Evolutionary conservation across 2,329 filamentous ascomycete species (phyloP).

Genomic region (Alternaria novae-zelandiae): DNA sequence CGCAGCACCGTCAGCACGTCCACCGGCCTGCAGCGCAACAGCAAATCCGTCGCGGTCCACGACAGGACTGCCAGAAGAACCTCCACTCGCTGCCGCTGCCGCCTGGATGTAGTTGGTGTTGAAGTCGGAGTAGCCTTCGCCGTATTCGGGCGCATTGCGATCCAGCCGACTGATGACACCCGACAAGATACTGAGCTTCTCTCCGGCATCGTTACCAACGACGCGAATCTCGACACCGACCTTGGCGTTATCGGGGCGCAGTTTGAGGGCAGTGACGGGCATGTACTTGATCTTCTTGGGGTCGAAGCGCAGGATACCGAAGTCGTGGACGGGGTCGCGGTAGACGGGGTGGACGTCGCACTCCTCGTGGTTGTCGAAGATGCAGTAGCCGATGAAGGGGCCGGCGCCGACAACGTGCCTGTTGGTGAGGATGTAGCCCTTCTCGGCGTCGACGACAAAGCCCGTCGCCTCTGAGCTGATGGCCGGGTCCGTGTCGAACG

Average conservation of each 20-base stretch:
- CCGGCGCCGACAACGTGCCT: constrained; percentile 90
- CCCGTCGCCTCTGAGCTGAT: constrained; percentile 95
- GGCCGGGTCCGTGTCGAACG: constrained; percentile 96
- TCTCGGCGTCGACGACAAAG: constrained; percentile 94
- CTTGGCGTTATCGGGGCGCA: constrained; percentile 83
- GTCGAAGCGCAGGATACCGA: constrained; percentile 95
- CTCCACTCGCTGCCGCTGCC: constrained; percentile 93
- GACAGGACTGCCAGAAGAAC: constrained; percentile 97
- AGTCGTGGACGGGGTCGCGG: constrained; percentile 97
- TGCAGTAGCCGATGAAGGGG: constrained; percentile 96
- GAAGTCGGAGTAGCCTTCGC: constrained; percentile 98
- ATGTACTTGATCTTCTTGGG: constrained; percentile 97
- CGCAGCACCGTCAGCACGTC: constrained; percentile 89
- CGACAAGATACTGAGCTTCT: constrained; percentile 97
- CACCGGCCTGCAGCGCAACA: constrained; percentile 91
- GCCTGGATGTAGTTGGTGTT: constrained; percentile 97
- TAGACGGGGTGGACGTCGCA: constrained; percentile 97
- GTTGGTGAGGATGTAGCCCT: constrained; percentile 69
- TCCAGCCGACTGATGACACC: constrained; percentile 96
- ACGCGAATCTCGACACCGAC: constrained; percentile 96
- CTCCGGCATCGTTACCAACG: constrained; percentile 96
- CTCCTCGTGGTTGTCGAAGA: constrained; percentile 98
- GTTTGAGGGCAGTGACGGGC: constrained; percentile 78
- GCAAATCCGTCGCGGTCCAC: constrained; percentile 94
- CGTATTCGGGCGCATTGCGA: constrained; percentile 92